A percentile compares a stretch with the other conserved stretches of the same genome.
Evolutionary conservation across 2,329 filamentous ascomycete species (phyloP).

Genomic region (Beauveria asiatica): DNA sequence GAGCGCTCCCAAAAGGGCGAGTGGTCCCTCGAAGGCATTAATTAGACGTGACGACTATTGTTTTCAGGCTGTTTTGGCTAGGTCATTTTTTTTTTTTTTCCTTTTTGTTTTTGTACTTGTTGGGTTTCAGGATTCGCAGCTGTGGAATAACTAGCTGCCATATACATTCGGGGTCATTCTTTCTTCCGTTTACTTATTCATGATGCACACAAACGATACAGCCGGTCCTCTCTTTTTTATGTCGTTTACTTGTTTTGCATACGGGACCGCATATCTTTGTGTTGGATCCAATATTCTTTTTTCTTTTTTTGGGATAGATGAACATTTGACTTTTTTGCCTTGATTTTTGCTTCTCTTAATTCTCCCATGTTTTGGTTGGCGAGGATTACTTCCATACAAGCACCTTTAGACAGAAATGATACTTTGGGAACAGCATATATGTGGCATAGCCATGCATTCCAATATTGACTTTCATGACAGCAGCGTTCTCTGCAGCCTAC

Average conservation of each 20-base stretch:
- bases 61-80: not conserved
- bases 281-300: not conserved
- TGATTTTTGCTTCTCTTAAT: not conserved
- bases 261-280: slow-evolving; percentile 1
- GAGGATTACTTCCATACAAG: not conserved
- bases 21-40: slow-evolving; percentile 40
- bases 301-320: slow-evolving; percentile 10
- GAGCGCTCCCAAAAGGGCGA: slow-evolving; percentile 44
- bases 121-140: not conserved
- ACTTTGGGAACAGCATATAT: not conserved
- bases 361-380: not conserved
- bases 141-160: not conserved
- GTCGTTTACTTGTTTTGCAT: slow-evolving; percentile 6
- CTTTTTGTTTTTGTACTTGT: not conserved
- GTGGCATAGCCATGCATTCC: not conserved
- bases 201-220: not conserved
- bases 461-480: not conserved
- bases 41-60: not conserved
- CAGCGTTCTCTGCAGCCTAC: not conserved
- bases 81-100: not conserved
- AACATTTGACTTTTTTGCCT: not conserved
- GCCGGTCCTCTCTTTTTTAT: not conserved
- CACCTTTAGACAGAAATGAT: not conserved
- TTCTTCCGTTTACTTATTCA: not conserved
- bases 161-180: not conserved